These are phyloP conservation scores for Claviceps pusilla DNA, from an alignment of 2,329 filamentous ascomycete species.

Conservation along the genomic window DNA sequence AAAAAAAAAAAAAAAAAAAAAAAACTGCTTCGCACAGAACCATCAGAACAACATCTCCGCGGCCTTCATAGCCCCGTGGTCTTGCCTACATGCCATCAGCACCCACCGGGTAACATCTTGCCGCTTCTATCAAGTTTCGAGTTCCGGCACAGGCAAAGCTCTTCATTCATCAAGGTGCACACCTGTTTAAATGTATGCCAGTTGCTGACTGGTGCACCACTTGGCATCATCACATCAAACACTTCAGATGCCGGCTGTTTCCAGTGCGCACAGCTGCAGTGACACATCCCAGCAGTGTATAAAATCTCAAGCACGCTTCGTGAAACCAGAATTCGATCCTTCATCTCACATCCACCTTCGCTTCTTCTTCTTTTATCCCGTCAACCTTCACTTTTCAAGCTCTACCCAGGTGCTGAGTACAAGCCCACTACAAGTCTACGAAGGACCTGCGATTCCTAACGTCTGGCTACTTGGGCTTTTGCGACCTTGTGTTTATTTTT, in stretches of 20 bases:
- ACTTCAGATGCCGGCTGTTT: not conserved
- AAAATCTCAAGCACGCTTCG: not conserved
- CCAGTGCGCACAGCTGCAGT: not conserved
- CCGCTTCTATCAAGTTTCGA: too few relatives aligned
- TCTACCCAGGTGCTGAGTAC: not conserved
- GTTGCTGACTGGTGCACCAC: not conserved
- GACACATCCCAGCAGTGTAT: not conserved
- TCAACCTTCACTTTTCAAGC: not conserved
- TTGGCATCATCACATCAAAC: not conserved
- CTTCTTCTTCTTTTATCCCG: not conserved
- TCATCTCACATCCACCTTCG: not conserved
- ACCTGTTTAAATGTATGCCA: not conserved
- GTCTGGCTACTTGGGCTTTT: not conserved
- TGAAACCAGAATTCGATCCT: not conserved
- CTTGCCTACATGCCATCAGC: not conserved
- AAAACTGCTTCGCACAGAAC: slow-evolving; percentile 31
- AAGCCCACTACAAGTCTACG: not conserved
- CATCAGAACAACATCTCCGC: slow-evolving; percentile 18
- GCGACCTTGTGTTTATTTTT: not conserved
- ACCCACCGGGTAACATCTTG: not conserved
- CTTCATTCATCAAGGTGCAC: not conserved
- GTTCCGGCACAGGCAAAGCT: not conserved
- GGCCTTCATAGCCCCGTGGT: not conserved
- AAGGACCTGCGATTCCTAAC: not conserved
- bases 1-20: slow-evolving; percentile 18